These are phyloP conservation scores for Fibroporia radiculosa DNA, from an alignment of 768 basidiomycete species.

Conservation along the genomic window DNA sequence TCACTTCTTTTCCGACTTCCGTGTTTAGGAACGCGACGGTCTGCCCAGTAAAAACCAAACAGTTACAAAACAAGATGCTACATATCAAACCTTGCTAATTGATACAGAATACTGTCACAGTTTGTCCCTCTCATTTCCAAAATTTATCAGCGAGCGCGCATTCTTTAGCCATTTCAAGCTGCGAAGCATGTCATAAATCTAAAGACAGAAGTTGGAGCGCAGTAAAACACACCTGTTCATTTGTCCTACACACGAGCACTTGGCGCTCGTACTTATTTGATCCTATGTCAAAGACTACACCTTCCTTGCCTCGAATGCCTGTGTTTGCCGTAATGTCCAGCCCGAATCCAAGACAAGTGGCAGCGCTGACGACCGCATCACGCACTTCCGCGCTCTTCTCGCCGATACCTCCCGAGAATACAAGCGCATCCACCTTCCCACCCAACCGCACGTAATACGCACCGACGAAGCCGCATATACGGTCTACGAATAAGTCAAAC, in stretches of 20 bases:
- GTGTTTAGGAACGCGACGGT: too few species aligned
- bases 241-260: slow-evolving; percentile 57
- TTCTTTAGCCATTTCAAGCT: slow-evolving; percentile 38
- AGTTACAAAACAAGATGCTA: too few species aligned
- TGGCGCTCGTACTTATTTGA: slow-evolving; percentile 20
- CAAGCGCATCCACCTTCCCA: slow-evolving; percentile 64
- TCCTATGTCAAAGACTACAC: slow-evolving; percentile 41
- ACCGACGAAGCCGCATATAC: slow-evolving; percentile 65
- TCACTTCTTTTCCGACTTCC: too few species aligned
- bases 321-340: slow-evolving; percentile 44
- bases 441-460: slow-evolving; percentile 69
- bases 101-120: too few species aligned
- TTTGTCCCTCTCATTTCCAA: slow-evolving; percentile 15
- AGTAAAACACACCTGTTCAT: slow-evolving; percentile 43
- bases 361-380: slow-evolving; percentile 42
- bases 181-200: slow-evolving; percentile 1
- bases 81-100: too few species aligned
- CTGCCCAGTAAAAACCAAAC: too few species aligned
- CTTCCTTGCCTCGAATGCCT: slow-evolving; percentile 27
- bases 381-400: slow-evolving; percentile 64
- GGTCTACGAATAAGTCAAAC: slow-evolving; percentile 73
- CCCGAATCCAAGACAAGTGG: slow-evolving; percentile 55
- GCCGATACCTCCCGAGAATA: slow-evolving; percentile 87
- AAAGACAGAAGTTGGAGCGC: not conserved
- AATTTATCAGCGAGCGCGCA: slow-evolving; percentile 25